Percentiles rank a stretch among this genome's conserved stretches.
Conservation (phyloP, 2,329 filamentous ascomycete genomes). For the Penicillium sp. region DNA sequence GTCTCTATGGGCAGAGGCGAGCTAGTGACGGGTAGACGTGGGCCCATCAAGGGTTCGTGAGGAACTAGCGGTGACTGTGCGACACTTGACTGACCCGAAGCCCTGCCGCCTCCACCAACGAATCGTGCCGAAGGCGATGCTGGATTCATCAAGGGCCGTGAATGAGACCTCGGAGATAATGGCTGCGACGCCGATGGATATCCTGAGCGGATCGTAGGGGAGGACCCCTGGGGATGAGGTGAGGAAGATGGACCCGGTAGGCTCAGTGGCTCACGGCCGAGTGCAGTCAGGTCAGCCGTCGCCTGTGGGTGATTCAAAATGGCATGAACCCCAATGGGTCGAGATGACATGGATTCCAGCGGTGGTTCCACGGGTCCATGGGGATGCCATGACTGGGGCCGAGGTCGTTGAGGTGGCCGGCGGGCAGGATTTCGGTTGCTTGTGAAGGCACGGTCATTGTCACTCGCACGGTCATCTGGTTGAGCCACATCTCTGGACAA, state of each 20-base stretch:
- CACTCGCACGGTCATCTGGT: slow-evolving; percentile 22
- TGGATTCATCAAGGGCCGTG: slow-evolving; percentile 34
- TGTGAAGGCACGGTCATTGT: slow-evolving; percentile 22
- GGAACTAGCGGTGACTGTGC: slow-evolving; percentile 36
- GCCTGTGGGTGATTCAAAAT: slow-evolving; percentile 41
- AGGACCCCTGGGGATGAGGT: slow-evolving; percentile 31
- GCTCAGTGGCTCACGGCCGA: slow-evolving; percentile 24
- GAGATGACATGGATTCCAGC: slow-evolving; percentile 28
- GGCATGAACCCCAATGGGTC: slow-evolving; percentile 42
- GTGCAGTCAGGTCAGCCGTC: slow-evolving; percentile 12
- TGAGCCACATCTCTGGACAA: slow-evolving; percentile 29
- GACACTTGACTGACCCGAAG: slow-evolving; percentile 32
- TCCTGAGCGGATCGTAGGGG: slow-evolving; percentile 27
- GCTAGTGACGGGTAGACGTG: slow-evolving; percentile 26
- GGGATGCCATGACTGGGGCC: slow-evolving; percentile 38
- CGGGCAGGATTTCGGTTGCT: slow-evolving; percentile 17
- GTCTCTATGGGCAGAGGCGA: slow-evolving; percentile 29
- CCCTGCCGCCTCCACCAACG: slow-evolving; percentile 26
- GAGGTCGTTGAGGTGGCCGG: slow-evolving; percentile 29
- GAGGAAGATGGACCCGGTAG: slow-evolving; percentile 23
- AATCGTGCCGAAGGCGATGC: slow-evolving; percentile 40
- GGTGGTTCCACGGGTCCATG: slow-evolving; percentile 38
- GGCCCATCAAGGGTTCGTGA: slow-evolving; percentile 31
- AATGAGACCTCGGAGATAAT: slow-evolving; percentile 33
- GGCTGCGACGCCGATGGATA: slow-evolving; percentile 29